Conservation (phyloP, 2,329 filamentous ascomycete genomes). For the Pochonia chlamydosporia region DNA sequence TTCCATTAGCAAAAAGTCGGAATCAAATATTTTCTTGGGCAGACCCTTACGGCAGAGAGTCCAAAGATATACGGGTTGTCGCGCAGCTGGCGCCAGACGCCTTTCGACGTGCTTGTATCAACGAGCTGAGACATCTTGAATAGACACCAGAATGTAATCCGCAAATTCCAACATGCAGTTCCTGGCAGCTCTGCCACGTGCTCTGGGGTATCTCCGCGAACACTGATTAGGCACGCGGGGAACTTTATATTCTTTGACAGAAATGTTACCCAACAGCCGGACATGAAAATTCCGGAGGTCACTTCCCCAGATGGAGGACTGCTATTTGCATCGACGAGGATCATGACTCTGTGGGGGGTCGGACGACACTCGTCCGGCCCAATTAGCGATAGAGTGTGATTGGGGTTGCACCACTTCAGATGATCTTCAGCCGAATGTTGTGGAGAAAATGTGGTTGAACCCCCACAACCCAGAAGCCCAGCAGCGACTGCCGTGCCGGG, state of each 20-base stretch:
- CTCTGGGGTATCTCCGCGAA: neutral
- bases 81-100: constrained; percentile 14
- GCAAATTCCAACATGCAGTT: neutral
- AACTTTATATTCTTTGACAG: neutral
- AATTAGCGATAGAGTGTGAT: neutral
- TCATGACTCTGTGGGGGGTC: neutral
- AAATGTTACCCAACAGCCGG: neutral
- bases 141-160: neutral
- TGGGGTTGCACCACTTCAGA: neutral
- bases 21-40: neutral
- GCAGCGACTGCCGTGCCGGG: neutral
- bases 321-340: neutral
- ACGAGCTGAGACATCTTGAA: neutral
- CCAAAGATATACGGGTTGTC: constrained; percentile 35
- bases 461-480: neutral
- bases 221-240: neutral
- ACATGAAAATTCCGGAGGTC: neutral
- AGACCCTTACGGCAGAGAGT: constrained; percentile 19
- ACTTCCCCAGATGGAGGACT: neutral
- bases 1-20: neutral
- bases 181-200: neutral
- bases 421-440: neutral
- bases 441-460: neutral
- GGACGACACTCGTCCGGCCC: constrained; percentile 2
- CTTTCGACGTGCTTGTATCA: neutral